A percentile compares a stretch with the other conserved stretches of the same genome.
These are phyloP conservation scores for Mallotus japonicus DNA, from an alignment of 441 rosid genomes.

Conservation along the genomic window DNA sequence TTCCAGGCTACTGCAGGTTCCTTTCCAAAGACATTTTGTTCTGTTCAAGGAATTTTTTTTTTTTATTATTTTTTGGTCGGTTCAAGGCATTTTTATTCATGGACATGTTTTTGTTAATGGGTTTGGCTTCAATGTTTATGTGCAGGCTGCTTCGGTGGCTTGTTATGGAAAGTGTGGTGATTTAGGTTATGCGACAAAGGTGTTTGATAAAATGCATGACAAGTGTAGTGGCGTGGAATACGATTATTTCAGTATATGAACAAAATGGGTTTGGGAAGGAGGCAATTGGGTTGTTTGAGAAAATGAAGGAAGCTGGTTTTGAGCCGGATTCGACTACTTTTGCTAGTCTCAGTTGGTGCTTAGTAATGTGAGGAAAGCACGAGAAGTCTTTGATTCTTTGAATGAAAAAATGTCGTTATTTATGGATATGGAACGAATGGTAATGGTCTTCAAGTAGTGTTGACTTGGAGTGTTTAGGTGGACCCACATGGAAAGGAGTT, in stretches of 20 bases:
- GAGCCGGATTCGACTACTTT: slow-evolving; percentile 65
- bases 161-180: slow-evolving; percentile 52
- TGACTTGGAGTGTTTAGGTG: no score
- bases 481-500: no score
- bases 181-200: slow-evolving; percentile 46
- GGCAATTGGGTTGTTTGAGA: slow-evolving; percentile 53
- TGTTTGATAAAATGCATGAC: slow-evolving; percentile 71
- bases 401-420: slow-evolving; percentile 59
- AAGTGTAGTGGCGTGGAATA: slow-evolving; percentile 82
- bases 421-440: slow-evolving; percentile 84
- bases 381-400: slow-evolving; percentile 63
- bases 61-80: no score
- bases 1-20: no score
- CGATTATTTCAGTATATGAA: slow-evolving; percentile 76
- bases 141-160: slow-evolving; percentile 62
- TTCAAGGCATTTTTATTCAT: no score
- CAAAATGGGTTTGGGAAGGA: slow-evolving; percentile 57
- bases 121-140: slow-evolving; percentile 55
- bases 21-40: no score
- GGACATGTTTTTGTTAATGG: slow-evolving; percentile 44
- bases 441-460: slow-evolving; percentile 30
- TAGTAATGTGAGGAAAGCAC: slow-evolving; percentile 44
- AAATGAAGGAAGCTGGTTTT: slow-evolving; percentile 47
- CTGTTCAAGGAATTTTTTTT: no score
- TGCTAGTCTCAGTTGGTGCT: slow-evolving; percentile 61